Evolutionary conservation across 148 eudicot species (phyloP).

Genomic region (Agrostemma githago): DNA sequence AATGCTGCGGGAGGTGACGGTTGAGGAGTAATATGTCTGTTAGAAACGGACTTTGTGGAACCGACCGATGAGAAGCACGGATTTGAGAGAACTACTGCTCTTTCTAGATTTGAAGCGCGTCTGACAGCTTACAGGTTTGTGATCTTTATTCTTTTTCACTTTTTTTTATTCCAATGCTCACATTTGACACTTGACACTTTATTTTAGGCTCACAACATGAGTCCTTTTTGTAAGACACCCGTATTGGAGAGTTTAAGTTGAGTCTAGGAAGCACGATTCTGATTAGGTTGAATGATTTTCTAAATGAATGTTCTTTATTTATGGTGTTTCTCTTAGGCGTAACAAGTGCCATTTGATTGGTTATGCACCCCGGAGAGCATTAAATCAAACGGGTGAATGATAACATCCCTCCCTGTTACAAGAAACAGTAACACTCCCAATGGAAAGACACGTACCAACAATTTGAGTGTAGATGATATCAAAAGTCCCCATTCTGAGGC

Average conservation of each 20-base stretch:
- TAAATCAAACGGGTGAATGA: conserved; percentile 18
- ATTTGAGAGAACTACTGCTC: conserved; percentile 55
- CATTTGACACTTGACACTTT: no score
- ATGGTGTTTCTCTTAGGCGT: no score
- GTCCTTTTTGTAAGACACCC: no score
- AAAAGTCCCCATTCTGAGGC: conserved; percentile 7
- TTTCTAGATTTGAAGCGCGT: conserved; percentile 35
- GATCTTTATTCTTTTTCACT: background rate
- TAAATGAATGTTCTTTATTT: conserved; percentile 4
- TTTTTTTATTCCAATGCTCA: background rate
- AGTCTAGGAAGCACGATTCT: background rate
- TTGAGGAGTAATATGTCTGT: conserved; percentile 76
- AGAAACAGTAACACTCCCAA: no score
- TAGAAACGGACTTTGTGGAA: conserved; percentile 77
- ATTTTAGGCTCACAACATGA: no score
- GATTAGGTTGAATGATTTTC: background rate
- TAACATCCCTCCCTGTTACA: conserved; percentile 13
- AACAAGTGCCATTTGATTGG: no score
- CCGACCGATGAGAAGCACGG: conserved; percentile 89
- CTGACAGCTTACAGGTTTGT: conserved; percentile 54
- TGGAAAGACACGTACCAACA: no score
- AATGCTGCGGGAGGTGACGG: conserved; percentile 82
- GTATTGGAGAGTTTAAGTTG: no score
- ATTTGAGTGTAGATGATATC: conserved; percentile 17
- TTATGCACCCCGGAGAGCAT: conserved; percentile 30